phyloP scores from a whole-genome alignment of 148 eudicot species.

The Arctostaphylos glauca region DNA sequence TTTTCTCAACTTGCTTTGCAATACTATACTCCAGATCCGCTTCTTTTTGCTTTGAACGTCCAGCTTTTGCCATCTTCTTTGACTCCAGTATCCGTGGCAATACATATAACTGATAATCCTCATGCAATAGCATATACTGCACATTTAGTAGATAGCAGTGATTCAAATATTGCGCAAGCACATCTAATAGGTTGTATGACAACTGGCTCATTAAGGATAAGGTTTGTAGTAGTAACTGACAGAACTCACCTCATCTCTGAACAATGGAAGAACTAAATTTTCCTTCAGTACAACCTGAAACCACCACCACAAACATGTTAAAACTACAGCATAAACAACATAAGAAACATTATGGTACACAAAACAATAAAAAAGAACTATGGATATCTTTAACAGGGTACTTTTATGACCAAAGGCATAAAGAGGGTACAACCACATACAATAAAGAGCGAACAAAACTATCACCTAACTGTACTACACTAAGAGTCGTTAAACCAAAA shows the following conservation, averaged over 20 bases:
- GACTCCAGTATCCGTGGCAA: slow-evolving; percentile 93
- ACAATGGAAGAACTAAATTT: slow-evolving; percentile 77
- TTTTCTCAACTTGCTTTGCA: slow-evolving; percentile 99
- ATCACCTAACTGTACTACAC: background rate
- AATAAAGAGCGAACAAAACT: background rate
- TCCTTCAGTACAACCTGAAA: slow-evolving; percentile 93
- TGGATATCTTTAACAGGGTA: background rate
- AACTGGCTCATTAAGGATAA: slow-evolving; percentile 5
- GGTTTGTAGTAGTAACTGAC: slow-evolving; percentile 3
- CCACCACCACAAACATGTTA: slow-evolving; percentile 20
- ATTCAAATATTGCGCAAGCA: slow-evolving; percentile 19
- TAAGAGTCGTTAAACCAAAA: background rate
- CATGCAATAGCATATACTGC: slow-evolving; percentile 89
- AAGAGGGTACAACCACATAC: background rate
- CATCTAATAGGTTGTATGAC: slow-evolving; percentile 14
- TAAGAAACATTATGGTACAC: background rate
- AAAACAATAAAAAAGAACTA: background rate
- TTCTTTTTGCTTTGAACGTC: slow-evolving; percentile 96
- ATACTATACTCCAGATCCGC: slow-evolving; percentile 97
- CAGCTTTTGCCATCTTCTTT: slow-evolving; percentile 96
- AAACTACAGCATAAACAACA: background rate
- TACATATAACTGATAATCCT: slow-evolving; percentile 92
- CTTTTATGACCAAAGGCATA: background rate
- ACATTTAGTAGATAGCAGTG: slow-evolving; percentile 19
- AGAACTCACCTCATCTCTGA: slow-evolving; percentile 89